Conservation (phyloP, 2,329 filamentous ascomycete species). For the Exophiala sp. region DNA sequence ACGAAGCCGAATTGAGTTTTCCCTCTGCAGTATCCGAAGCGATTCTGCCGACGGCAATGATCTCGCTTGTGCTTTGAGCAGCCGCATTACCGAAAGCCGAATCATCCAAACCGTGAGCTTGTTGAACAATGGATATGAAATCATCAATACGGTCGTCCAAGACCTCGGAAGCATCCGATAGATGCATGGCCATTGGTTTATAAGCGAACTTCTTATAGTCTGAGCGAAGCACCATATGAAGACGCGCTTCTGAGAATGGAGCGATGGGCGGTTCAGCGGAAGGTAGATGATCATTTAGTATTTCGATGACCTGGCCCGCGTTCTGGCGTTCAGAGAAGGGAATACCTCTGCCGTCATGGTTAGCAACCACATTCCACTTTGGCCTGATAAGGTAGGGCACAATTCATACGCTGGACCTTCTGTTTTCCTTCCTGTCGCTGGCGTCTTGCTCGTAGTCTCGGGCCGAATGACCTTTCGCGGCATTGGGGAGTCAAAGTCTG, state of each 20-base stretch:
- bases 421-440: constrained; percentile 9
- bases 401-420: constrained; percentile 14
- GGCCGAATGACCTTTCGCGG: constrained; percentile 40
- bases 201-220: constrained; percentile 88
- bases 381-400: neutral
- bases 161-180: constrained; percentile 85
- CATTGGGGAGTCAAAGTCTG: constrained; percentile 45
- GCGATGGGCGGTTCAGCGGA: constrained; percentile 63
- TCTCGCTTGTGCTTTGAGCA: constrained; percentile 73
- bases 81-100: constrained; percentile 81
- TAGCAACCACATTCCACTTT: neutral
- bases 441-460: constrained; percentile 34
- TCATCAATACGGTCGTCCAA: constrained; percentile 94
- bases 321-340: constrained; percentile 72
- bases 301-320: constrained; percentile 73
- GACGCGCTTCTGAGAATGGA: constrained; percentile 66
- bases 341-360: constrained; percentile 41
- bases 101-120: constrained; percentile 69
- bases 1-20: constrained; percentile 74
- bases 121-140: constrained; percentile 67
- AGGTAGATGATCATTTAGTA: constrained; percentile 69
- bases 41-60: constrained; percentile 86
- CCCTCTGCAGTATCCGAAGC: constrained; percentile 82
- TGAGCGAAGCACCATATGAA: constrained; percentile 78
- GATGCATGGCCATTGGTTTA: constrained; percentile 89